Evolutionary conservation across 2,329 filamentous ascomycete genomes (phyloP), one percentile per base, ranked within the genome.

Genomic region (Helotiales sp.): DNA sequence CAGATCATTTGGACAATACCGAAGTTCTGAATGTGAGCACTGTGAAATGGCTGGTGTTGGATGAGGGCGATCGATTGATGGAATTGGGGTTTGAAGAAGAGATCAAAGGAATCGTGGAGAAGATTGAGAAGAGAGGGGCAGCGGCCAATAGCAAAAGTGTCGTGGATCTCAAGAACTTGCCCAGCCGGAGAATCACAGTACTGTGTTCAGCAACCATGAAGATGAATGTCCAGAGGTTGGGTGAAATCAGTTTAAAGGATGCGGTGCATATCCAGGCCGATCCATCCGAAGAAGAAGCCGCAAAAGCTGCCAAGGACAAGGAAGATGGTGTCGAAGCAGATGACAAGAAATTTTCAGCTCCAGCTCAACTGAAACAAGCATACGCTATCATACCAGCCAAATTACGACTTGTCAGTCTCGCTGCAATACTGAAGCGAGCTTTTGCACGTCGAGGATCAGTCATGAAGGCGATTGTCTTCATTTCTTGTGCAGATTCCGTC

Each of bases 1-100:
- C 90, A 3, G 96, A 99, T 81, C 96, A 99, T 79, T 81, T 99
- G 57, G 91, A 96, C 73, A 93, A 97, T 76, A 99, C 96, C 0
- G 89, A 97, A 78, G 93, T 90, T 0, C 83, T 99, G 61, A 92
- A 96, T 71, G 89, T 98, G 47, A 92, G 91, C 74, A 94, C 91
- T 24, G 95, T 97, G 4, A 86, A 95, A 67, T 99, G 96, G 96
- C 82, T 99, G 26, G 90, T 99, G 1, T 85, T 99, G 6, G 96
- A 99, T 75, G 96, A 99, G 80, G 96, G 96, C 32, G 96, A 99
- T 83, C 87, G 96, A n/a, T 83, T 99, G 77, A 97, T 99, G 95
- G 96, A 99, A 77, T 86, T 98, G 75, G 96, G 96, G 0, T 99
- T 99, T 73, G 96, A 98, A 79, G 90, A 97, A 63, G 95, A 98